Conservation (phyloP, 2,329 filamentous ascomycete species). For the Exophiala sp. region DNA sequence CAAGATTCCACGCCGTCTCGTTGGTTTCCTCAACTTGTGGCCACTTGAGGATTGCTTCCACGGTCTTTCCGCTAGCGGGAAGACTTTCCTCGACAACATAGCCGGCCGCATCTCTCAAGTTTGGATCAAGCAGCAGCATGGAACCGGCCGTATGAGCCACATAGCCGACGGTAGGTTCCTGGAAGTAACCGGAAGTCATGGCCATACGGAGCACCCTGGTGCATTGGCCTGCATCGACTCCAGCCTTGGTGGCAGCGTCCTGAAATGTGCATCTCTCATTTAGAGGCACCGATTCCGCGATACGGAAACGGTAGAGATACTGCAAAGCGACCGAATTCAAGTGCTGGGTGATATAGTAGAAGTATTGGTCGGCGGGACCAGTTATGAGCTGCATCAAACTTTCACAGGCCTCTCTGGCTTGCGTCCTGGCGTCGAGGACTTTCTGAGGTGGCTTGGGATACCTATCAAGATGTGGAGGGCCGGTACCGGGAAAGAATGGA, state of each 20-base stretch:
- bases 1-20: conserved; percentile 32
- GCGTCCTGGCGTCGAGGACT: conserved; percentile 1
- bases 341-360: neutral
- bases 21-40: conserved; percentile 19
- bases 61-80: conserved; percentile 24
- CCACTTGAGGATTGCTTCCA: conserved; percentile 27
- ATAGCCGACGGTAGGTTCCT: neutral
- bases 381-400: neutral
- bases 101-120: conserved; percentile 50
- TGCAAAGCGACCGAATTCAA: neutral
- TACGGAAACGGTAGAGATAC: neutral
- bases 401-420: neutral
- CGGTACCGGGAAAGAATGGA: conserved; percentile 12
- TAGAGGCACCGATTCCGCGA: neutral
- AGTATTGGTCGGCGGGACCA: neutral
- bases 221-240: neutral
- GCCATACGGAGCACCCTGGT: neutral
- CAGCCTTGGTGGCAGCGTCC: neutral
- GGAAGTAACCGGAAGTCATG: neutral
- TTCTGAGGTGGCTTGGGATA: neutral
- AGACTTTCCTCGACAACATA: conserved; percentile 41
- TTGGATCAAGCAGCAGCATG: conserved; percentile 38
- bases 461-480: neutral
- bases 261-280: neutral
- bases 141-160: conserved; percentile 57